Conservation (phyloP, 305 asterid species). For the Caryopteris hybrid region DNA sequence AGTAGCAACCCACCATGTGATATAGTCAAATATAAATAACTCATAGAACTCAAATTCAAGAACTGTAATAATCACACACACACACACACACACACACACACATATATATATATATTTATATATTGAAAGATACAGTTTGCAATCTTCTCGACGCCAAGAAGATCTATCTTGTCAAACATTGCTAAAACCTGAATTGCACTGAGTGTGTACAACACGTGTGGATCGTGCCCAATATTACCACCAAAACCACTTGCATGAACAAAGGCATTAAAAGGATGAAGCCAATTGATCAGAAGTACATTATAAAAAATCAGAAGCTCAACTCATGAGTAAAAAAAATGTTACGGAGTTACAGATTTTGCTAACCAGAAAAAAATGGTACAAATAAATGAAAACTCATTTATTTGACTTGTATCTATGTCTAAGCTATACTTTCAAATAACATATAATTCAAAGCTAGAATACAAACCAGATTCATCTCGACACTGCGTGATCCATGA, state of each 20-base stretch:
- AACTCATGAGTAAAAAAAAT: neutral
- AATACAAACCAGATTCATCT: slow-evolving; percentile 75
- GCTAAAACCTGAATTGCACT: slow-evolving; percentile 93
- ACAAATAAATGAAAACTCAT: neutral
- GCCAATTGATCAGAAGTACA: neutral
- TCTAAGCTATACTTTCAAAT: neutral
- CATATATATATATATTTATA: too few relatives aligned
- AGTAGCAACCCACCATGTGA: neutral
- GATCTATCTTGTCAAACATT: slow-evolving; percentile 67
- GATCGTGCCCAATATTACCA: slow-evolving; percentile 94
- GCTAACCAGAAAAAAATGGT: neutral
- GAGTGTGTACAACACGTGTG: slow-evolving; percentile 73
- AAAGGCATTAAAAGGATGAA: neutral
- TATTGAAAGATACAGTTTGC: slow-evolving; percentile 67
- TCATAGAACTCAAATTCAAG: slow-evolving; percentile 9
- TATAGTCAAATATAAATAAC: neutral
- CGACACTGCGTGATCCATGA: slow-evolving; percentile 93
- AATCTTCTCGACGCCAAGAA: slow-evolving; percentile 73
- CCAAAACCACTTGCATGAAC: slow-evolving; percentile 80
- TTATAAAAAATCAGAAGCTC: neutral
- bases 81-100: too few relatives aligned
- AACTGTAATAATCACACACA: neutral
- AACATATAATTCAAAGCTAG: neutral
- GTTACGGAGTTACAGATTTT: neutral
- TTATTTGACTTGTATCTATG: neutral